These are phyloP conservation scores for Ceratobasidium papillatum DNA, from an alignment of 1,284 basidiomycete genomes.

Conservation along the genomic window DNA sequence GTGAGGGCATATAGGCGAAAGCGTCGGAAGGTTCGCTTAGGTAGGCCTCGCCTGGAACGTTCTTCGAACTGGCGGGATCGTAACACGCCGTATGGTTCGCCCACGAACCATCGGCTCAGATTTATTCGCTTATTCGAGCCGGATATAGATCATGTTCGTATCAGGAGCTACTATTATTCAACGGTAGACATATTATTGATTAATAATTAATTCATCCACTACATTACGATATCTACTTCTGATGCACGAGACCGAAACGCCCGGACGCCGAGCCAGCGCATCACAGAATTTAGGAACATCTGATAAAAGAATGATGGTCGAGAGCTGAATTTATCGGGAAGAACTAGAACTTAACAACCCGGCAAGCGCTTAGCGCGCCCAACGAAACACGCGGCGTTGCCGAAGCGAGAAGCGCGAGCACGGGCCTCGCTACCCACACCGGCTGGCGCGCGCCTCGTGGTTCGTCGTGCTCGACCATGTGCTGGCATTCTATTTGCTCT, in stretches of 20 bases:
- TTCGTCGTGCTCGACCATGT: background rate
- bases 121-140: background rate
- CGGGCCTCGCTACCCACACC: background rate
- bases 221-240: no score
- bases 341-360: background rate
- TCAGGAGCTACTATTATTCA: no score
- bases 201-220: no score
- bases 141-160: no score
- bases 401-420: background rate
- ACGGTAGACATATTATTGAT: no score
- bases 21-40: background rate
- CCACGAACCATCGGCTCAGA: background rate
- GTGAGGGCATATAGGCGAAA: background rate
- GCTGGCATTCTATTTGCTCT: background rate
- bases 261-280: background rate
- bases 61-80: background rate
- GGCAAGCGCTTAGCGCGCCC: conserved; percentile 1
- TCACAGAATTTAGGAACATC: background rate
- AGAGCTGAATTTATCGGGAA: background rate
- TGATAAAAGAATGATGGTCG: background rate
- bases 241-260: background rate
- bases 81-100: background rate
- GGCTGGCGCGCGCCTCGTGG: background rate
- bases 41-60: background rate
- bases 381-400: conserved; percentile 4